Evolutionary conservation across 1,139 yeast species (phyloP), one percentile per base, ranked within the genome.

Genomic region (Yamadazyma triangularis): DNA sequence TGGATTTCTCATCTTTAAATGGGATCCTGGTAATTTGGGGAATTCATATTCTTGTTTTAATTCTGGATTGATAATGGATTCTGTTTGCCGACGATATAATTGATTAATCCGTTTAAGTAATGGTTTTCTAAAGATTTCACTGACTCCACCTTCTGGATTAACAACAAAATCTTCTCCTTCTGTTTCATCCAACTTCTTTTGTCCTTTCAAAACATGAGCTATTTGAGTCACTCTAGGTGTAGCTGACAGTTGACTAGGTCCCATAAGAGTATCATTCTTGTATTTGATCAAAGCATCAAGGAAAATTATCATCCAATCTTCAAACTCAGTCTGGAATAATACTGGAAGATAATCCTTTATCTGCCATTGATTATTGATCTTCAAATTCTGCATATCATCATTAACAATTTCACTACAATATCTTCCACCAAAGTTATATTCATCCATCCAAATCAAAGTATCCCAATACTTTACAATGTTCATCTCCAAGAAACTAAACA

Each of bases 371-470:
- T 84, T 79, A 30, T 70, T 68, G 2, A 82, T 79, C 16, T 64
- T 64, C 38, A 83, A 60, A 23, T 69, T 69, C 45, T 81, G 86
- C 13, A 60, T 58, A 6, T 79, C 86, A 8, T 66, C 71, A 31
- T 60, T 67, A 4, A 74, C 62, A 25, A 84, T 76, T 34, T 73
- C 72, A 12, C 64, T 57, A 51, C 95, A 83, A 15, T 79, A 78
- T 35, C 88, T 68, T 4, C 98, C 99, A 26, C 95, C 86, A 54
- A 68, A 88, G 49, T 93, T 93, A 46, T 73, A 78, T 45, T 82
- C 80, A 53, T 93, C 96, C 95, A 89, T 86, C 97, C 98, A 93
- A 4, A 91, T 63, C 39, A 93, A 63, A 12, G 84, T 51, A 53
- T 91, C 96, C 98, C 98, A 91, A 50, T 87, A 89, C 44, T 78